Base-by-base conservation (phyloP, 2,329 filamentous ascomycete species). In the Bipolaris oryzae region DNA sequence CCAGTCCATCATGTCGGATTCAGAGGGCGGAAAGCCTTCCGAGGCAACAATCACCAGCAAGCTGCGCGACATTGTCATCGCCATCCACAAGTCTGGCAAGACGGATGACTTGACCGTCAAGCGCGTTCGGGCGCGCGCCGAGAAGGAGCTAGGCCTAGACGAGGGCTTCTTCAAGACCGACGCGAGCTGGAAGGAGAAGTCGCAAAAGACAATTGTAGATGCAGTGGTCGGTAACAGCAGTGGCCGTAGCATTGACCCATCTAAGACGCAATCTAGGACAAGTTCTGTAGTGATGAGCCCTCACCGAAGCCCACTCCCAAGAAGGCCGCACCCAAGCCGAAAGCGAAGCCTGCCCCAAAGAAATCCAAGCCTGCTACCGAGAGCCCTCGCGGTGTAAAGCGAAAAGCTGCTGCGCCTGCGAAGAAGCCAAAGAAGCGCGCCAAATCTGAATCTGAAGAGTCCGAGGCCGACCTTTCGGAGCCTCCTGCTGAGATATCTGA, bases 21-120 rank as follows among this genome's bases (percentile, higher is more conserved):
- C 68, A 7, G 71, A 72, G 16, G 49, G 51, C 41, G 54, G 59
- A 23, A 33, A 69, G 13, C 78, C 74, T 9, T 69, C 76, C 11
- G 74, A 80, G 49, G 63, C 63, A 4, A 60, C 64, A 7, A 75
- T 83, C 50, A 71, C 78, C 41, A 60, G 68, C 46, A 75, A 74
- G 23, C 68, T 83, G 11, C 75, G 74, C 54, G 67, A 77, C 55
- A 71, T 76, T 25, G 79, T 82, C 35, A 69, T 74, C 43, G 64
- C 72, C 3, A 69, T 78, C 11, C 69, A 79, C 67, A 76, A 76
- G 50, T 62, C 67, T 2, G 76, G 74, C 52, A 74, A 83, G 18
- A 70, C 74, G 31, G 80, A 85, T 5, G 79, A 85, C 48, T 72
- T 87, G 58, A 87, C 85, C 0, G 78, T 87, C 50, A 87, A 85